Base-by-base conservation (phyloP, 2,329 filamentous ascomycete species). In the Mycosphaerella sp. region DNA sequence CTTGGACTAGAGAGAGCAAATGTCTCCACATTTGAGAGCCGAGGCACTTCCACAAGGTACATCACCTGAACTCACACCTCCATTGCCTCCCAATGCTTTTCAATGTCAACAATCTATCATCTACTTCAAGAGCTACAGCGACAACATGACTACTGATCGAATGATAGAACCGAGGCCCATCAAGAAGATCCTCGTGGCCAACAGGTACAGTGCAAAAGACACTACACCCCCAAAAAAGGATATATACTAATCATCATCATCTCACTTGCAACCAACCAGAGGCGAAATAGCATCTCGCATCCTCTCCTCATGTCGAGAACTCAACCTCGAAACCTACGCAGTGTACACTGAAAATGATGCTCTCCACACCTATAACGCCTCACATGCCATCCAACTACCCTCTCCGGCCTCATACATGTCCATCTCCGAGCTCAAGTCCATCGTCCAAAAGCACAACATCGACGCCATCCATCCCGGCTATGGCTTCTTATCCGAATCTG, bases 281-380 rank as follows among this genome's bases (percentile, higher is more conserved):
- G 83, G 82, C 52, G 83, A 85, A 66, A 84, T 86, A 48, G 81
- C 82, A 51, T 76, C 80, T 2, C 76, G 82, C 10, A 81, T 85
- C 45, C 70, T 84, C 34, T 75, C 77, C 31, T 75, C 81, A 52
- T 79, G 79, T n/a, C 73, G 80, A 40, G 82, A 85, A 67, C 70
- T 84, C 2, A 71, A 70, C 10, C 71, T 83, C 7, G 75, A 80
- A 51, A 82, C 80, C 1, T 79, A 76, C 58, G 76, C 78, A 17
- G 64, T 83, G 2, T 82, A 80, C 64, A 80, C 79, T 6, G 62
- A 73, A 2, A 74, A 77, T 46, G 82, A 85, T 64, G 69, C 72
- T 31, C 76, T 76, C 1, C 81, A 85, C 59, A 77, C 77, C 14
- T 70, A 74, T 38, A 67, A 77, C 47, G 77, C 82, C 17, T 66